Evolutionary conservation across 768 basidiomycete species (phyloP), one percentile per base, ranked within the genome.

Genomic region (Calocybe indica): DNA sequence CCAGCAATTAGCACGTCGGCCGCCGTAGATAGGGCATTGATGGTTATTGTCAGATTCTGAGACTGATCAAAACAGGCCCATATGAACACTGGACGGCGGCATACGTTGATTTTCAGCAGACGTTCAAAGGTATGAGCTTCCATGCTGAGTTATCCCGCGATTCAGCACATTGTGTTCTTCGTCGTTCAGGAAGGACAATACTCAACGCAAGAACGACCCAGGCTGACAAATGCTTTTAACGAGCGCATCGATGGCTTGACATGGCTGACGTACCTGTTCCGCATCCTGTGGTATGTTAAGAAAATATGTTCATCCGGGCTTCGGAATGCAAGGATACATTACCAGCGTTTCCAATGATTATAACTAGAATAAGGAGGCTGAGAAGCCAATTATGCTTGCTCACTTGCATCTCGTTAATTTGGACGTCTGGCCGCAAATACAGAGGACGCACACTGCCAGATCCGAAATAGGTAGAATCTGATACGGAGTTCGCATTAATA

Each of bases 1-100:
- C 47, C 44, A 0, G 80, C 78, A 33, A 82, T 81, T 7, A 75
- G 50, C 10, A 78, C 55, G 38, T 82, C 80, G 1, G 69, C 69
- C 7, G 62, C 62, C 0, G 76, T 73, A 2, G 76, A 70, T 3
- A 75, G 58, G 0, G 67, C 76, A 52, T 81, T 81, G 53, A 82
- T 71, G 3, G 76, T 62, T 40, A 74, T 74, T 0, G 78, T 73
- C 35, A 80, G 58, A 5, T 67, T 66, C 73, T 76, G 32, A 11
- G 30, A 5, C 11, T 22, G 22, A 22, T 22, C 22, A 22, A 29
- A 35, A 15, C 2, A 4, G 4, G 22, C 22, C 4, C 4, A 22
- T 22, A 22, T 22, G 22, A 22, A 22, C 22, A 22, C 22, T 22
- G 22, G 22, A 22, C 4, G 22, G 22, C 22, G 22, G 22, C 22